Percentiles rank a stretch among this genome's conserved stretches.
Conservation (phyloP, 768 basidiomycete species). For the Mycena rosella region DNA sequence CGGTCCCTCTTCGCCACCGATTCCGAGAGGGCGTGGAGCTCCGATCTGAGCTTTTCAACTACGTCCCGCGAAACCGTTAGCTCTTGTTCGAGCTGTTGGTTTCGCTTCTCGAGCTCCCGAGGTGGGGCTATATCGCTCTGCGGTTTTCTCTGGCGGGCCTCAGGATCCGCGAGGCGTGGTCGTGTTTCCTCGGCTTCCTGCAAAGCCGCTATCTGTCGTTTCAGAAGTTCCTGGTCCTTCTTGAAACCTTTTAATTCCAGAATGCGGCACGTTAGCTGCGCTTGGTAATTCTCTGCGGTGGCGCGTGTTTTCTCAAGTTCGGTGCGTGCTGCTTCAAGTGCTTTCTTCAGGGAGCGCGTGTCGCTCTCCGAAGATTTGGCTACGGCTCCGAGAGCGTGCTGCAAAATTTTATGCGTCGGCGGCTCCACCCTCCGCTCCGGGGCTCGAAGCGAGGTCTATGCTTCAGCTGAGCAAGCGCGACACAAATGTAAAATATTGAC, state of each 20-base stretch:
- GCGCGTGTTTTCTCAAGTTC: neutral
- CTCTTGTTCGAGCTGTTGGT: neutral
- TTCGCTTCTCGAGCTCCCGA: neutral
- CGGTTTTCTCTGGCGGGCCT: neutral
- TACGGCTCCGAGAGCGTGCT: too few relatives aligned
- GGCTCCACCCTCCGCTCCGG: neutral
- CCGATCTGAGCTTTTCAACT: neutral
- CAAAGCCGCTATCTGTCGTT: neutral
- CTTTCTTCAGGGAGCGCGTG: neutral
- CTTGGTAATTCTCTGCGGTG: neutral
- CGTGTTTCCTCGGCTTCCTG: conserved; percentile 1
- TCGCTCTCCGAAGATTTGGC: neutral
- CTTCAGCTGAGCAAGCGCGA: neutral
- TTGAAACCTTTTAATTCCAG: neutral
- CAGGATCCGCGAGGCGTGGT: neutral
- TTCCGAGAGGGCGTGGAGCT: neutral
- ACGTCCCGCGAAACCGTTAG: neutral
- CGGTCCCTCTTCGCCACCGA: neutral
- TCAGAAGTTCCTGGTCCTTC: neutral
- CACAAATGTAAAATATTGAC: neutral
- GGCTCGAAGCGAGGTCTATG: neutral
- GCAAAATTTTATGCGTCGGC: too few relatives aligned
- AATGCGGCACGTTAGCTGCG: neutral
- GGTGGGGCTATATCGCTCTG: neutral
- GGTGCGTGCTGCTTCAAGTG: too few relatives aligned